Base-by-base conservation (phyloP, 306 rosid species). In the Lathyrus tuberosus region DNA sequence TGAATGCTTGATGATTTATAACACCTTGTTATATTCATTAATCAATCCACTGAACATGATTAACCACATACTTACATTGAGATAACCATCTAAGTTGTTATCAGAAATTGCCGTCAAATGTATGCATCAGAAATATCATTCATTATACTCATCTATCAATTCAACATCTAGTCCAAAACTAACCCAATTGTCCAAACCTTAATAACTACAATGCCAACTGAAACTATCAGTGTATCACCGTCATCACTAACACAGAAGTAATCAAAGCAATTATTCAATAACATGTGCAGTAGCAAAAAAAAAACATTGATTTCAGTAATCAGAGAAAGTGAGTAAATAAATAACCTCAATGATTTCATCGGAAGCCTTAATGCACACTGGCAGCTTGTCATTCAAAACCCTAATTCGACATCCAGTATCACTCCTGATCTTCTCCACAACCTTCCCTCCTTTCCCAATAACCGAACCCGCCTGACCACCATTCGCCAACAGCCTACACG, bases 401-500 rank as follows among this genome's bases (percentile, higher is more conserved):
- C 92, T 84, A 86, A 94, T 86, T 70, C 64, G 89, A 61, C 91
- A 84, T 2, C 97, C 91, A 24, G 88, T 87, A 28, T 91, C 96
- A 71, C 69, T 72, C 84, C 96, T 85, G 20, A 94, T 94, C 86
- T 83, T 94, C 84, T 87, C 92, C 24, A 94, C 97, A 2, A 90
- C 89, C 78, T 83, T 88, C 72, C 99, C 99, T 5, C 96, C 99
- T 74, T 87, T 94, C 6, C 99, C 99, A 0, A 94, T 91, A 16
- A 94, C 92, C 2, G 91, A 81, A 20, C 99, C 91, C 5, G 83
- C 82, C 83, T 87, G 96, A 9, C 84, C 54, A 5, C 69, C 43
- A 5, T 80, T 87, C 1, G 80, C 96, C 65, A 94, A 67, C 33
- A 94, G 44, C 64, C 99, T 74, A 76, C 97, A 91, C 8, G 89